Conservation (phyloP, 2,329 filamentous ascomycete genomes). For the Cercospora sojina region DNA sequence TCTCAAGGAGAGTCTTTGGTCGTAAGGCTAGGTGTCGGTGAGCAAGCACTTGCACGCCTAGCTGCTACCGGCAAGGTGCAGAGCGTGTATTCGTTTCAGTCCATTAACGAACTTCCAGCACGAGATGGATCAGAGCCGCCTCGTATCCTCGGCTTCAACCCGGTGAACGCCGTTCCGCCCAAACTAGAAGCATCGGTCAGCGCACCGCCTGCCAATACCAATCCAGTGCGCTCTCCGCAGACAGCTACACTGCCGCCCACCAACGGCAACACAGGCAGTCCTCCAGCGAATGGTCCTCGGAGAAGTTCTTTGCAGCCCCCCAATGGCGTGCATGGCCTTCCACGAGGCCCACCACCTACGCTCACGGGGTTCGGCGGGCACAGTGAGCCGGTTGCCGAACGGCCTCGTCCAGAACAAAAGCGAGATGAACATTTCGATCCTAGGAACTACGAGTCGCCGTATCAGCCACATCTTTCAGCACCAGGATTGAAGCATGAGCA, state of each 20-base stretch:
- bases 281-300: background rate
- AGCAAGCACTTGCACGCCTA: constrained; percentile 9
- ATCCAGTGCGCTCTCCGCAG: background rate
- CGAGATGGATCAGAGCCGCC: constrained; percentile 4
- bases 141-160: constrained; percentile 9
- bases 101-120: constrained; percentile 4
- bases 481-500: constrained; percentile 36
- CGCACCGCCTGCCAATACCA: background rate
- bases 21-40: constrained; percentile 15
- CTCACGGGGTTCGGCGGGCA: background rate
- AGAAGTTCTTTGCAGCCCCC: background rate
- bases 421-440: constrained; percentile 1
- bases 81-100: constrained; percentile 4
- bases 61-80: constrained; percentile 7
- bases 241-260: background rate
- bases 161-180: constrained; percentile 6
- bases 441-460: constrained; percentile 44
- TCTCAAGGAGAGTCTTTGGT: constrained; percentile 13
- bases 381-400: background rate
- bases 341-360: constrained; percentile 5
- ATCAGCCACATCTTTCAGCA: constrained; percentile 43
- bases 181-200: background rate
- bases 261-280: background rate
- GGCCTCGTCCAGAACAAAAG: background rate
- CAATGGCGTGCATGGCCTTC: background rate